Percentiles rank a stretch among this genome's conserved stretches.
Conservation (phyloP, 2,329 filamentous ascomycete species). For the Xylogone sp. region DNA sequence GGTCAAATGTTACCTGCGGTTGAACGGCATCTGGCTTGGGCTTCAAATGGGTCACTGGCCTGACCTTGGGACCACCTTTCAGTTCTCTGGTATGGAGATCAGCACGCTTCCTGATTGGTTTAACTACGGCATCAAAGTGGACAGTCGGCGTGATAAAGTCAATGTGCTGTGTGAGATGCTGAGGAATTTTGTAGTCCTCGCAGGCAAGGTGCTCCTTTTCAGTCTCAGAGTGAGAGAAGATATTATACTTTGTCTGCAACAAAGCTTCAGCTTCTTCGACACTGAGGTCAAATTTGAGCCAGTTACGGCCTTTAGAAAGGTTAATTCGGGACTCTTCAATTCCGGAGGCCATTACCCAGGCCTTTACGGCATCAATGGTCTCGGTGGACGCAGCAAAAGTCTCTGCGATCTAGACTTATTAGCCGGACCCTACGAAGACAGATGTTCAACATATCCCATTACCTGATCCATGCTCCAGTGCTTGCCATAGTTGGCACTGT, state of each 20-base stretch:
- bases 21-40: constrained; percentile 2
- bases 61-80: constrained; percentile 36
- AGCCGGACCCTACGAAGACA: no score
- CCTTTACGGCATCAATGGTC: constrained; percentile 43
- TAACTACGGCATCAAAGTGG: constrained; percentile 20
- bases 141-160: constrained; percentile 20
- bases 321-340: constrained; percentile 43
- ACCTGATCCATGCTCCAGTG: constrained; percentile 33
- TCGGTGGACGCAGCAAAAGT: constrained; percentile 39
- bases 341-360: constrained; percentile 51
- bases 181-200: constrained; percentile 12
- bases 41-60: constrained; percentile 25
- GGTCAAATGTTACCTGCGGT: constrained; percentile 8
- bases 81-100: constrained; percentile 31
- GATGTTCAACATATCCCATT: no score
- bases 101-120: constrained; percentile 16
- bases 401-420: constrained; percentile 30
- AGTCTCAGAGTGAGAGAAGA: constrained; percentile 42
- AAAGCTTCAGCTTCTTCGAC: constrained; percentile 44
- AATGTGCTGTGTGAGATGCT: constrained; percentile 11
- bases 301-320: constrained; percentile 34
- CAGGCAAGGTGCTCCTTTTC: constrained; percentile 32
- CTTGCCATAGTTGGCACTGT: constrained; percentile 39
- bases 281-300: constrained; percentile 28
- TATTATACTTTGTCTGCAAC: constrained; percentile 43